phyloP scores from a whole-genome alignment of 2,329 filamentous ascomycete genomes.

The Cladosporium sp. region DNA sequence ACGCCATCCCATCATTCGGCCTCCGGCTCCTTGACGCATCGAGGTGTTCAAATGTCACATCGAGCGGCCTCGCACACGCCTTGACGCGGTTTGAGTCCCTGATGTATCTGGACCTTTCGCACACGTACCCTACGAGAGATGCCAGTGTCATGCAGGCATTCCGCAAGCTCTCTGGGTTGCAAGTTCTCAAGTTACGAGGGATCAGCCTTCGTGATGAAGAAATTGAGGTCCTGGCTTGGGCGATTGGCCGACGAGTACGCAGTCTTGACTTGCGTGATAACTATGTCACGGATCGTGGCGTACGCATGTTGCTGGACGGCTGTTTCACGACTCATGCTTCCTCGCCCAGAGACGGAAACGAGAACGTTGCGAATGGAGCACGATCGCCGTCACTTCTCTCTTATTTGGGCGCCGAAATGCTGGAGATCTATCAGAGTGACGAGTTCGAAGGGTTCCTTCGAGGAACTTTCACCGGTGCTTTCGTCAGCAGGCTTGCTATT shows the following conservation, averaged over 20 bases:
- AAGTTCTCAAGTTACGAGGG: constrained; percentile 59
- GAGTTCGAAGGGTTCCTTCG: constrained; percentile 57
- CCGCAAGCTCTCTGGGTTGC: constrained; percentile 51
- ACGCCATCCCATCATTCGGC: constrained; percentile 42
- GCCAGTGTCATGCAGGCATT: constrained; percentile 50
- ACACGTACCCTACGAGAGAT: constrained; percentile 38
- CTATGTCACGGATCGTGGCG: constrained; percentile 57
- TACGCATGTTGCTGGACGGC: constrained; percentile 53
- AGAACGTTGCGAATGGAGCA: constrained; percentile 9
- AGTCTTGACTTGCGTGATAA: constrained; percentile 62
- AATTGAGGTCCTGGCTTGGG: constrained; percentile 53
- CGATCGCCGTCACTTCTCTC: constrained; percentile 37
- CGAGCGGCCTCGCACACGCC: constrained; percentile 54
- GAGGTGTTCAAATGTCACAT: constrained; percentile 60
- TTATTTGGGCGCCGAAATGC: constrained; percentile 43
- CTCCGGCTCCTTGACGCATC: constrained; percentile 60
- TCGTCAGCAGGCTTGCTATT: constrained; percentile 57
- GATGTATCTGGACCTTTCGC: constrained; percentile 62
- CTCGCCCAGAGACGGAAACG: neutral
- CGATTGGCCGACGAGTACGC: constrained; percentile 55
- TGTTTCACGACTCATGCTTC: constrained; percentile 44
- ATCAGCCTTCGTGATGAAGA: constrained; percentile 58
- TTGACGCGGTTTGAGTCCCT: constrained; percentile 56
- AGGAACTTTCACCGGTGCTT: constrained; percentile 50
- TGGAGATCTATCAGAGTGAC: constrained; percentile 46